These are phyloP conservation scores for Suhomyces wounanorum DNA, from an alignment of 1,139 yeast species.

Conservation along the genomic window DNA sequence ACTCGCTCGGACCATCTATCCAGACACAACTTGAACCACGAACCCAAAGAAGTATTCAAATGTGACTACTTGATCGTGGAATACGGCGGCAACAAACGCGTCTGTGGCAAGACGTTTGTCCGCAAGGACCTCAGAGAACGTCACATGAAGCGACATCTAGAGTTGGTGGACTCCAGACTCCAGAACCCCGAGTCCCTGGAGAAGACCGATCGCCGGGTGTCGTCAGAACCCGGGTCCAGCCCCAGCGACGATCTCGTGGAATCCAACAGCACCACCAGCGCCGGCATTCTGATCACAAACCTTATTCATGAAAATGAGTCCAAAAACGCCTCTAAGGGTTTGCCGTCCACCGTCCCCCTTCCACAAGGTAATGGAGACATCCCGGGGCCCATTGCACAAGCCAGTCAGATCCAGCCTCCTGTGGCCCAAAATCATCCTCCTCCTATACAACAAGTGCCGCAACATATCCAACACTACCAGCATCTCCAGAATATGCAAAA, in stretches of 20 bases:
- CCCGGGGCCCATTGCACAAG: not conserved
- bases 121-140: conserved; percentile 43
- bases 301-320: conserved; percentile 6
- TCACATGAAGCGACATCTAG: conserved; percentile 38
- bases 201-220: not conserved
- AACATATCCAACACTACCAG: not conserved
- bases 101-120: conserved; percentile 45
- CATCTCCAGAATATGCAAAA: not conserved
- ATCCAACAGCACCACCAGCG: conserved; percentile 1
- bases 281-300: conserved; percentile 8
- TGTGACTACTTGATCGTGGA: conserved; percentile 35
- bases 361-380: not conserved
- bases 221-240: not conserved
- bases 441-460: not conserved
- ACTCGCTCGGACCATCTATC: conserved; percentile 46
- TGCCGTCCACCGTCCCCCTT: not conserved
- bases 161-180: conserved; percentile 10
- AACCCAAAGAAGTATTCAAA: conserved; percentile 34
- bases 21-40: conserved; percentile 46
- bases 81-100: conserved; percentile 21
- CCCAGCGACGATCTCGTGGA: conserved; percentile 4
- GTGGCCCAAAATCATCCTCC: not conserved
- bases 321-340: not conserved
- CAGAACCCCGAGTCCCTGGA: not conserved
- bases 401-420: not conserved